Evolutionary conservation across 2,329 filamentous ascomycete genomes (phyloP).

Genomic region (Ophiostoma montium): DNA sequence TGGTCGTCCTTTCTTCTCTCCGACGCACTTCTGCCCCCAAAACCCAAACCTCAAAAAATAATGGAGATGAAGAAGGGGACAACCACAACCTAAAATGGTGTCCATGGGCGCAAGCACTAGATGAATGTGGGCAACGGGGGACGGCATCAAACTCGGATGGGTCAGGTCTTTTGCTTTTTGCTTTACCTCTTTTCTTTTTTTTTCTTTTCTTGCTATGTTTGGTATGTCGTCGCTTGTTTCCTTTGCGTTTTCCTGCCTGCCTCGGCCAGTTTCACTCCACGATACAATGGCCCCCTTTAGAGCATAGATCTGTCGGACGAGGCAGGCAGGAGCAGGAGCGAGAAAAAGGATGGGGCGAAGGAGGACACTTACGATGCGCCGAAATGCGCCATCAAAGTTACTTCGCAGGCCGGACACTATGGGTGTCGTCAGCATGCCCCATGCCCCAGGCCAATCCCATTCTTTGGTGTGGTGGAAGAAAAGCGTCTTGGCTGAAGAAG

Average conservation of each 20-base stretch:
- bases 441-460: too few relatives aligned
- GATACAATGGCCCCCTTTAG: background rate
- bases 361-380: background rate
- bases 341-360: background rate
- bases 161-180: background rate
- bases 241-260: background rate
- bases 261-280: background rate
- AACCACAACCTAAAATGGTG: background rate
- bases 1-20: background rate
- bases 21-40: background rate
- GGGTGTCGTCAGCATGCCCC: background rate
- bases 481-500: background rate
- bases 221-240: constrained; percentile 1
- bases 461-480: background rate
- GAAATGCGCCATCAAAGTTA: background rate
- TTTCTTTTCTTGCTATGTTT: background rate
- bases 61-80: background rate
- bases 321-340: background rate
- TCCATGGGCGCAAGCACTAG: constrained; percentile 8
- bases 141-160: constrained; percentile 3
- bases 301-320: background rate
- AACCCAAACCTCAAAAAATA: background rate
- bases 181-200: background rate
- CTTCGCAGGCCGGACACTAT: too few relatives aligned
- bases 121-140: constrained; percentile 6